Evolutionary conservation across 345 rosid genomes (phyloP).

Genomic region (Citrus inodora): DNA sequence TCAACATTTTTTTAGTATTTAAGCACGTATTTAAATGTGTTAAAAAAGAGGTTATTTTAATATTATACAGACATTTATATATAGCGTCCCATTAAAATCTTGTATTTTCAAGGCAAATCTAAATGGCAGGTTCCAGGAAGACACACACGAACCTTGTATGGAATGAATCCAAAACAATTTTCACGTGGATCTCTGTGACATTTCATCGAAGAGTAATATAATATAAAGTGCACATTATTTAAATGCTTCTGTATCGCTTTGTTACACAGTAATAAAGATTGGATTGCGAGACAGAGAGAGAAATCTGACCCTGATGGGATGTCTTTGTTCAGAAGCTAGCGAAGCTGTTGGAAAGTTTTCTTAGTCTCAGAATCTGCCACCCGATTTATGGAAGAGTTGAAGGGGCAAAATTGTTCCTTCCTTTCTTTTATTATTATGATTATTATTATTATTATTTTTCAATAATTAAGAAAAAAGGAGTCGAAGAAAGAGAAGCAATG

Average conservation of each 20-base stretch:
- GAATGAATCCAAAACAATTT: background rate
- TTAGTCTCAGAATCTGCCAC: background rate
- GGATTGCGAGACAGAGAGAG: background rate
- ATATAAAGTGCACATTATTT: background rate
- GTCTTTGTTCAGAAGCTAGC: background rate
- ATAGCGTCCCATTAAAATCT: background rate
- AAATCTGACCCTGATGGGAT: background rate
- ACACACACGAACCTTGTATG: background rate
- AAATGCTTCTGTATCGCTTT: no score
- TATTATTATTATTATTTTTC: no score
- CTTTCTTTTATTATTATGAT: no score
- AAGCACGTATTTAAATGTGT: no score
- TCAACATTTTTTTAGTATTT: no score
- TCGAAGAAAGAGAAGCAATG: background rate
- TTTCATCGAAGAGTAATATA: background rate
- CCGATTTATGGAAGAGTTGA: constrained; percentile 4
- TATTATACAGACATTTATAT: no score
- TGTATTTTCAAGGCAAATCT: background rate
- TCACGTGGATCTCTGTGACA: background rate
- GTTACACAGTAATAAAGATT: background rate
- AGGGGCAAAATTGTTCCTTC: background rate
- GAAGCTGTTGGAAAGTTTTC: background rate
- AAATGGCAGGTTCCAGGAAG: background rate
- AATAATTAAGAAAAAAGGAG: no score
- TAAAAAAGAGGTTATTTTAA: no score